Base-by-base conservation (phyloP, 257 asterid species). In the Haberlea rhodopensis region DNA sequence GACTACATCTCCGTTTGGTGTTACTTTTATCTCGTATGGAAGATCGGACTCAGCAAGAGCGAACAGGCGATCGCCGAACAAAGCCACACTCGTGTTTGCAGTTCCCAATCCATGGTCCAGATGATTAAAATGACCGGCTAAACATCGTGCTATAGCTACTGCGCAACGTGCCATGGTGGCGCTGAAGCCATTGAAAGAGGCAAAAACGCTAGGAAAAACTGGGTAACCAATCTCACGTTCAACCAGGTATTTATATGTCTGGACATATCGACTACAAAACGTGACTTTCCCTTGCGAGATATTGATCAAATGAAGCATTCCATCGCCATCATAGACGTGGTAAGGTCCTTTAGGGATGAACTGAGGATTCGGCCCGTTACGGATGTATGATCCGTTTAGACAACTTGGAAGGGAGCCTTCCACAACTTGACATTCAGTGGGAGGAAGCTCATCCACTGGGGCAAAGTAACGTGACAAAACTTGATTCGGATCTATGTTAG, bases 361-460 rank as follows among this genome's bases (percentile, higher is more conserved):
- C 45, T 85, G 89, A 25, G 94, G 85, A 62, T 85, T 85, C 7
- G 87, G 89, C 55, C 89, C 84, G 48, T 85, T 85, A 9, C 82
- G 84, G 58, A 85, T 76, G 73, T 82, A 85, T 1, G 81, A 82
- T 5, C 92, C 89, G 21, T 82, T 79, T 2, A 85, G 79, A 63
- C 72, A 75, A 15, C 69, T 21, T 0, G 92, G 92, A 13, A 85
- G 84, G 52, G 77, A 59, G 26, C 94, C 94, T 40, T 66, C 67
- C 27, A 71, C 77, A 15, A 82, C 77, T 52, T 60, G 46, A 18
- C 87, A 80, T 4, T 73, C 76, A 10, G 84, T 76, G 0, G 92
- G 87, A 16, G 87, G 80, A 37, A 80, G 85, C 74, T 82, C 85
- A 5, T 62, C 73, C 1, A 78, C 87, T 0, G 88, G 87, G 7